These are phyloP conservation scores for Syzygium syzygioides DNA, from an alignment of 441 rosid species.

Conservation along the genomic window DNA sequence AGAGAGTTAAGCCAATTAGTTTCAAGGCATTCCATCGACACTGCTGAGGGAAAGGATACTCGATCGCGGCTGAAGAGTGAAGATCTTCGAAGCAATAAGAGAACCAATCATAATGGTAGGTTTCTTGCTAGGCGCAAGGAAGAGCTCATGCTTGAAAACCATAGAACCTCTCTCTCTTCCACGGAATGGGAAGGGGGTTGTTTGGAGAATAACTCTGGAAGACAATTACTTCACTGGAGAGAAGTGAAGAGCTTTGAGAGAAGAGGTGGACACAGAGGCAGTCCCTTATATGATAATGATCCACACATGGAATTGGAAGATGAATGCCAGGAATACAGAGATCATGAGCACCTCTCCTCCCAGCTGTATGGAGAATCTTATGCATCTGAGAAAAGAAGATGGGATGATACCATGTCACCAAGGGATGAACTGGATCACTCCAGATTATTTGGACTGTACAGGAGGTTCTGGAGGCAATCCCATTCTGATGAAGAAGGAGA, in stretches of 20 bases:
- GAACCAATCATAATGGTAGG: conserved; percentile 17
- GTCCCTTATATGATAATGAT: conserved; percentile 24
- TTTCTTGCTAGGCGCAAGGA: conserved; percentile 20
- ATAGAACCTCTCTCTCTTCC: conserved; percentile 16
- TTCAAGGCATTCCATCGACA: conserved; percentile 18
- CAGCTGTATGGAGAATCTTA: conserved; percentile 18
- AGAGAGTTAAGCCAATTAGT: conserved; percentile 20
- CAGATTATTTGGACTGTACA: conserved; percentile 8
- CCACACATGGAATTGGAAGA: conserved; percentile 25
- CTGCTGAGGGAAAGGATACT: conserved; percentile 14
- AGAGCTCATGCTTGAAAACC: conserved; percentile 15
- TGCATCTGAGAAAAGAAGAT: conserved; percentile 17
- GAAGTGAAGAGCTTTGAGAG: conserved; percentile 18
- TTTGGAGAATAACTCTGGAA: conserved; percentile 20
- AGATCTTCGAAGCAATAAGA: conserved; percentile 13
- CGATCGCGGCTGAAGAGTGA: conserved; percentile 23
- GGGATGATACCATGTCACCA: conserved; percentile 15
- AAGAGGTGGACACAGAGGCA: conserved; percentile 19
- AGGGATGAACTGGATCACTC: conserved; percentile 17
- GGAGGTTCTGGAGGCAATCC: conserved; percentile 14
- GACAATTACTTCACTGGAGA: conserved; percentile 21
- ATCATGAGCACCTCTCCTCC: conserved; percentile 16
- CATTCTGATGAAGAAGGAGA: conserved; percentile 22
- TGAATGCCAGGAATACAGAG: conserved; percentile 12
- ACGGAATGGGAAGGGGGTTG: conserved; percentile 18